Conservation (phyloP, 176 grass and related monocot genomes). For the Oropetium thomaeum region DNA sequence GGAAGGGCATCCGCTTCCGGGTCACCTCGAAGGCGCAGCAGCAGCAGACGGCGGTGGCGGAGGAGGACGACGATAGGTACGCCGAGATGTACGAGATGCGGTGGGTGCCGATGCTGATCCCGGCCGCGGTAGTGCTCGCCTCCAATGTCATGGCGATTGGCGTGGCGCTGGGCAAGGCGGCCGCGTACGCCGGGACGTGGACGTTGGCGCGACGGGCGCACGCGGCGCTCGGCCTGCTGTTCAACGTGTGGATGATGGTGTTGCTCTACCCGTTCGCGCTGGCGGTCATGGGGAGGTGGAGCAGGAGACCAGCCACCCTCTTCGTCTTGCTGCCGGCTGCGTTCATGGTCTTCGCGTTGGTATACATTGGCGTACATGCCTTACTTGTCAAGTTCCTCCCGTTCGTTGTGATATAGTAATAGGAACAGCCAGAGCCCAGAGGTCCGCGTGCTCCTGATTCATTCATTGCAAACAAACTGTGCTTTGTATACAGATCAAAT, state of each 20-base stretch:
- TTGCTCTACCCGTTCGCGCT: background rate
- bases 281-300: background rate
- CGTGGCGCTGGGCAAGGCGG: background rate
- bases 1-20: constrained; percentile 11
- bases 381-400: background rate
- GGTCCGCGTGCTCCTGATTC: no score
- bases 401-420: background rate
- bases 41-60: background rate
- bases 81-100: constrained; percentile 12
- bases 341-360: background rate
- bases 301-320: background rate
- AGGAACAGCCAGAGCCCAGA: no score
- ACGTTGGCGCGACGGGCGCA: background rate
- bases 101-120: constrained; percentile 22
- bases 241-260: constrained; percentile 7
- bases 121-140: background rate
- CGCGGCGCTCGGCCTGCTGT: background rate
- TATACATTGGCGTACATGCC: background rate
- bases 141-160: background rate
- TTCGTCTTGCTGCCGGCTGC: background rate
- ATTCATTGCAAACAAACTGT: background rate
- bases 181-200: background rate
- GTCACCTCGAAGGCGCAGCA: constrained; percentile 15
- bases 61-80: background rate
- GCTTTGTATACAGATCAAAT: no score